Conservation (phyloP, 108 stramenopile species). For the Schizochytrium sp. region DNA sequence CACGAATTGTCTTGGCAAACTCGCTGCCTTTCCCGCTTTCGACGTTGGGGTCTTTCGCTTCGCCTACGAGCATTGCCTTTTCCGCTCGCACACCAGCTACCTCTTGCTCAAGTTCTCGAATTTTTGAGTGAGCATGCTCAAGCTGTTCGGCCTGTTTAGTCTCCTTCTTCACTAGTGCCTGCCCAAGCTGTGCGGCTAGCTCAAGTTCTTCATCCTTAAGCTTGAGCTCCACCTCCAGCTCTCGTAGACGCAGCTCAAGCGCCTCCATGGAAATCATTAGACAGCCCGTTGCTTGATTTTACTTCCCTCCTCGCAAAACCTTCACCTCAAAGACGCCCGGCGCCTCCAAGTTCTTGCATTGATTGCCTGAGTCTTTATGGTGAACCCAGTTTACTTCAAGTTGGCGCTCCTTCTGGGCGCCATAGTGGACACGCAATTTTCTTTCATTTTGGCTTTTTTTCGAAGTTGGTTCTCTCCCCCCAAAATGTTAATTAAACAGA, state of each 20-base stretch:
- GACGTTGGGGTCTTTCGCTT: not conserved
- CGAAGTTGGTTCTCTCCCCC: too few species aligned
- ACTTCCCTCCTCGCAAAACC: too few species aligned
- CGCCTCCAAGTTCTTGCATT: too few species aligned
- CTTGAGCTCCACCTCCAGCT: not conserved
- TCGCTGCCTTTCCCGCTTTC: not conserved
- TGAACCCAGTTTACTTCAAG: too few species aligned
- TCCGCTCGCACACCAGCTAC: not conserved
- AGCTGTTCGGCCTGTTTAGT: constrained; percentile 18
- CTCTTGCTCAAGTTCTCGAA: not conserved
- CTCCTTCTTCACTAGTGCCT: constrained; percentile 48
- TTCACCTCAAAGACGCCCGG: too few species aligned
- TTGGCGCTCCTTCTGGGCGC: too few species aligned
- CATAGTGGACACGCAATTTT: too few species aligned
- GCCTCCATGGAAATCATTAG: not conserved
- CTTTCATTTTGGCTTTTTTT: too few species aligned
- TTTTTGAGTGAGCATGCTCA: not conserved
- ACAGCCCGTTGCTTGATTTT: too few species aligned
- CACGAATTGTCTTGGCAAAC: not conserved
- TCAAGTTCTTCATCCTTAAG: constrained; percentile 56
- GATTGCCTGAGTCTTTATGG: too few species aligned
- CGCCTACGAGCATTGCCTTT: not conserved
- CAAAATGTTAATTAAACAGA: too few species aligned
- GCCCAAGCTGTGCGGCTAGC: constrained; percentile 51
- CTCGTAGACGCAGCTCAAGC: not conserved